Percentiles rank a stretch among this genome's conserved stretches.
These are phyloP conservation scores for Backusella parvicylindrica DNA, from an alignment of 192 early-diverging fungal species.

Conservation along the genomic window DNA sequence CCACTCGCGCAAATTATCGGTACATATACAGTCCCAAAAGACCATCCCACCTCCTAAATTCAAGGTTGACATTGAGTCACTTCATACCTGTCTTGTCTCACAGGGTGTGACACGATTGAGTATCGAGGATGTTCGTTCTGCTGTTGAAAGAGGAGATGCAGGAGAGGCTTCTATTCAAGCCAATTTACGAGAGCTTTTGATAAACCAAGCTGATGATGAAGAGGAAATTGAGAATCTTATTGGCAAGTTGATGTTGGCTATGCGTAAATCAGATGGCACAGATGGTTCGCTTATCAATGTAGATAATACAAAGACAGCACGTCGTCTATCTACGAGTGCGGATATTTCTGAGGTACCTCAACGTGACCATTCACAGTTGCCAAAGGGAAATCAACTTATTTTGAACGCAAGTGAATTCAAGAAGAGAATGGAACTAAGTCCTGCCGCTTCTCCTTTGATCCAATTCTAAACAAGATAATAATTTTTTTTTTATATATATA, in stretches of 20 bases:
- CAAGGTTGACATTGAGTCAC: constrained; percentile 35
- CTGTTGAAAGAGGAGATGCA: constrained; percentile 18
- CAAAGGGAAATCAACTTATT: constrained; percentile 18
- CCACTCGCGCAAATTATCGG: constrained; percentile 54
- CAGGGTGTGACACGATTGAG: constrained; percentile 15
- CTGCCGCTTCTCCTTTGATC: constrained; percentile 38
- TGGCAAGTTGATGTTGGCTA: constrained; percentile 16
- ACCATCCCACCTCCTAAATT: constrained; percentile 2
- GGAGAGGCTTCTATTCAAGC: constrained; percentile 22
- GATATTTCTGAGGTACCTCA: not conserved
- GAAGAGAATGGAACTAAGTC: constrained; percentile 41
- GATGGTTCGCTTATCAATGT: constrained; percentile 10
- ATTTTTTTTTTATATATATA: constrained; percentile 5
- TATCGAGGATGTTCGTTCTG: constrained; percentile 24
- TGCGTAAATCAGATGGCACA: constrained; percentile 13
- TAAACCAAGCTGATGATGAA: constrained; percentile 30
- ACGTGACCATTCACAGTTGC: not conserved
- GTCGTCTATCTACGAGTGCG: constrained; percentile 9
- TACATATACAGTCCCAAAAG: constrained; percentile 59
- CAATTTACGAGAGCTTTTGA: constrained; percentile 19
- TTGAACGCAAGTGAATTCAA: constrained; percentile 47
- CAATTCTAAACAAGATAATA: not conserved
- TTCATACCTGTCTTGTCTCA: constrained; percentile 26
- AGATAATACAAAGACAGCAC: not conserved
- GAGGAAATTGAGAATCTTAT: constrained; percentile 22